Percentiles rank a stretch among this genome's conserved stretches.
Conservation (phyloP, 176 grass and related monocot genomes). For the Musa schizocarpa region DNA sequence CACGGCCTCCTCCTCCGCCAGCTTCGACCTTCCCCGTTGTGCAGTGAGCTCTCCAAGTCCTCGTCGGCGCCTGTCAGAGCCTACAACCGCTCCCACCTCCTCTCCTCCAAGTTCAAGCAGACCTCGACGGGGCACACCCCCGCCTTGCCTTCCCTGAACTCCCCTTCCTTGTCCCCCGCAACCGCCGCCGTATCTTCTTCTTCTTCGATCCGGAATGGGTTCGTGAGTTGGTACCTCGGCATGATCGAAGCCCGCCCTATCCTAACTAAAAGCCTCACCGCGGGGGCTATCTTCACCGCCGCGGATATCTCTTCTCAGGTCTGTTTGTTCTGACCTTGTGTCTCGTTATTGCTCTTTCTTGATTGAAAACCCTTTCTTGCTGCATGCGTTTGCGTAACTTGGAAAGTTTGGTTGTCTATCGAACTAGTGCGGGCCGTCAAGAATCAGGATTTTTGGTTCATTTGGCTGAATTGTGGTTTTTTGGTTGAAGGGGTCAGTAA, state of each 20-base stretch:
- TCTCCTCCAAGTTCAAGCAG: slow-evolving; percentile 32
- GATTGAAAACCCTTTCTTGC: background rate
- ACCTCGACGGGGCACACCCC: background rate
- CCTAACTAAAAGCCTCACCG: slow-evolving; percentile 91
- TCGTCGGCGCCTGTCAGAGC: background rate
- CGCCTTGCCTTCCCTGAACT: background rate
- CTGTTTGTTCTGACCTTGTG: background rate
- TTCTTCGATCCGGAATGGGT: slow-evolving; percentile 10
- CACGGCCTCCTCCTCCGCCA: slow-evolving; percentile 5
- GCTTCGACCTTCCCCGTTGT: background rate
- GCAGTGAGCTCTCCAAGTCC: background rate
- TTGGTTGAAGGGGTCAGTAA: too few species aligned
- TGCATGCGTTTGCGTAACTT: background rate
- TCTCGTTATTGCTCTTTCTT: background rate
- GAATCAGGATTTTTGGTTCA: background rate
- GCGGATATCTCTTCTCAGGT: slow-evolving; percentile 88
- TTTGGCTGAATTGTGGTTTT: background rate
- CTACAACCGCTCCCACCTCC: slow-evolving; percentile 41
- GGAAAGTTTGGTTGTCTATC: background rate
- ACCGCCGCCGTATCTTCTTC: background rate
- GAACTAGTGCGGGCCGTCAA: background rate
- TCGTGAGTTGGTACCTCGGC: slow-evolving; percentile 67
- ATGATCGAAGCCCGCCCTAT: slow-evolving; percentile 62
- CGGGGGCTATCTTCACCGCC: slow-evolving; percentile 63
- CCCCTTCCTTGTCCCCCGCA: slow-evolving; percentile 22